These are phyloP conservation scores for Mycena indigotica DNA, from an alignment of 768 basidiomycete genomes.

Conservation along the genomic window DNA sequence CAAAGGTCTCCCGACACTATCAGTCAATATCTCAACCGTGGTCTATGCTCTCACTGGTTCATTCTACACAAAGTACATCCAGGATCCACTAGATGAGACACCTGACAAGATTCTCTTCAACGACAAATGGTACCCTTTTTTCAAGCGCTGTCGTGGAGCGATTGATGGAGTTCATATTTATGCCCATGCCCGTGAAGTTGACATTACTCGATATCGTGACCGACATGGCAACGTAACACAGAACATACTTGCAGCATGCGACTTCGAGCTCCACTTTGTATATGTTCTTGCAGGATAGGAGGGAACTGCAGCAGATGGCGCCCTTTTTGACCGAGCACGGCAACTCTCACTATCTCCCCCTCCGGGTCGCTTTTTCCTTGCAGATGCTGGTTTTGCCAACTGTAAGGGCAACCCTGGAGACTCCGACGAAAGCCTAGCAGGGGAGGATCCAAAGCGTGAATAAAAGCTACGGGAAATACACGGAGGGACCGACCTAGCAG, in stretches of 20 bases:
- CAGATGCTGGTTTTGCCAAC: not conserved
- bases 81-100: not conserved
- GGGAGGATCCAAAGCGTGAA: too few species aligned
- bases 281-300: not conserved
- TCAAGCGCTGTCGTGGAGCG: conserved; percentile 23
- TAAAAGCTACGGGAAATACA: too few species aligned
- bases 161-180: conserved; percentile 30
- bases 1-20: conserved; percentile 3
- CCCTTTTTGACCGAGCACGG: not conserved
- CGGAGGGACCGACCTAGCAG: too few species aligned
- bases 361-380: not conserved
- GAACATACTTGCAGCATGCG: conserved; percentile 26
- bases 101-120: conserved; percentile 17
- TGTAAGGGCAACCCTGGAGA: too few species aligned
- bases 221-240: conserved; percentile 21
- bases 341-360: not conserved
- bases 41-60: not conserved
- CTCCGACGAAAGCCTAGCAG: too few species aligned
- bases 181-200: not conserved
- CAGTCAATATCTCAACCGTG: not conserved
- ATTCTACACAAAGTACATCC: conserved; percentile 4
- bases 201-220: not conserved
- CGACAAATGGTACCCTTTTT: conserved; percentile 29
- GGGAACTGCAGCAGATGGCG: not conserved
- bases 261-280: conserved; percentile 25